phyloP scores from a whole-genome alignment of 208 protist species.

The Herpetomonas muscarum region DNA sequence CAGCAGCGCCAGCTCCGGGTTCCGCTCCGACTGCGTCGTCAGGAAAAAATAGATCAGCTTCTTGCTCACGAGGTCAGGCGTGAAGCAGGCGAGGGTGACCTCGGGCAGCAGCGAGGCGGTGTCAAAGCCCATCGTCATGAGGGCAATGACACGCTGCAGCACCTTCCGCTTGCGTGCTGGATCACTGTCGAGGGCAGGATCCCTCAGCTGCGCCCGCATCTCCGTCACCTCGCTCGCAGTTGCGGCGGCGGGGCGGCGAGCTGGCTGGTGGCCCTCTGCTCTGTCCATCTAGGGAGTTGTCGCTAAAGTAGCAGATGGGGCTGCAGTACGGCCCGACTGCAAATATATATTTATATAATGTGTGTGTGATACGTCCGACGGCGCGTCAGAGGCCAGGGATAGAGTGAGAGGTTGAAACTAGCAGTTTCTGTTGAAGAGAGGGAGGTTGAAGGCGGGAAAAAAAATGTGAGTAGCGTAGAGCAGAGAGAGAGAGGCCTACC shows the following conservation, averaged over 20 bases:
- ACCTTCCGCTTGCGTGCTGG: slow-evolving; percentile 48
- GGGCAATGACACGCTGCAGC: slow-evolving; percentile 90
- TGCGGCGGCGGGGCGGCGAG: slow-evolving; percentile 8
- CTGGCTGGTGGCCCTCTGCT: not conserved
- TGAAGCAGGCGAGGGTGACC: slow-evolving; percentile 88
- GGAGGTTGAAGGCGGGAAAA: no score
- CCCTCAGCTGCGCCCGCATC: slow-evolving; percentile 28
- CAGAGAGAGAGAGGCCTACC: no score
- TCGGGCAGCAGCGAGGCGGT: slow-evolving; percentile 91
- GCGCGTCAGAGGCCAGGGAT: no score
- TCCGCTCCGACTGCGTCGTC: slow-evolving; percentile 85
- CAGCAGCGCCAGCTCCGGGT: slow-evolving; percentile 91
- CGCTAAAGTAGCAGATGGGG: not conserved
- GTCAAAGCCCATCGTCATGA: slow-evolving; percentile 97
- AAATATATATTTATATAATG: no score
- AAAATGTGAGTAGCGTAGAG: no score
- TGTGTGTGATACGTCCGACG: no score
- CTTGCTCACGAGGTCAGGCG: slow-evolving; percentile 94
- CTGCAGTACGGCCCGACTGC: no score
- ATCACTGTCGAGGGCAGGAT: slow-evolving; percentile 40
- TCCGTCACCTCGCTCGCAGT: slow-evolving; percentile 37
- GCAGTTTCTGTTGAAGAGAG: no score
- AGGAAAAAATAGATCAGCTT: slow-evolving; percentile 98
- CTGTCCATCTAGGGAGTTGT: not conserved
- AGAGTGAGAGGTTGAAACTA: no score